These are phyloP conservation scores for Starmerella khaoyaiensis DNA, from an alignment of 805 yeast genomes.

Conservation along the genomic window DNA sequence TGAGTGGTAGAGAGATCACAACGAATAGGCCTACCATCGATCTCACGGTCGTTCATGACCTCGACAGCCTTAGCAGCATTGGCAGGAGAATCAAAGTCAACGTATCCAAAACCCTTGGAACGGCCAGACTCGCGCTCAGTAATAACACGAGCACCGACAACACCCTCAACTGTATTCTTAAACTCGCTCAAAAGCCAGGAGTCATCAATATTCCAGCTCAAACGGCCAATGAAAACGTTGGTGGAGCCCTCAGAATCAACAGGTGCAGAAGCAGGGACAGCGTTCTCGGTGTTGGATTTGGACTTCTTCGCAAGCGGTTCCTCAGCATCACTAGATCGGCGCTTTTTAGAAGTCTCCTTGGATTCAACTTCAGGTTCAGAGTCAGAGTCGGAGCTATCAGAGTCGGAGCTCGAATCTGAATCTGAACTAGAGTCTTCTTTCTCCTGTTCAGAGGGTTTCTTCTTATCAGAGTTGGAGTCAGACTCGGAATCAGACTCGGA, in stretches of 20 bases:
- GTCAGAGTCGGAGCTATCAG: slow-evolving; percentile 8
- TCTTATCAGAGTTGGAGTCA: slow-evolving; percentile 16
- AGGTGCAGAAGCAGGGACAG: slow-evolving; percentile 25
- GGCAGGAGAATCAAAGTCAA: slow-evolving; percentile 69
- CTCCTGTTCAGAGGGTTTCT: too few species aligned
- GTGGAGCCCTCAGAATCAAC: slow-evolving; percentile 48
- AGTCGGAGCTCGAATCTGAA: not conserved
- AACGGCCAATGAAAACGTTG: slow-evolving; percentile 90
- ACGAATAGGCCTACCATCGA: slow-evolving; percentile 94
- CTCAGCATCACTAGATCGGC: slow-evolving; percentile 24
- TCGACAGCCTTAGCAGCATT: slow-evolving; percentile 76
- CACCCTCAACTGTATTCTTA: slow-evolving; percentile 61
- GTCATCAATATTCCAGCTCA: slow-evolving; percentile 94
- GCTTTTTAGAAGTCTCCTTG: slow-evolving; percentile 12
- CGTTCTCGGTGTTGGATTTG: slow-evolving; percentile 20
- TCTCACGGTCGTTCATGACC: slow-evolving; percentile 82
- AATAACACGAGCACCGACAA: slow-evolving; percentile 78
- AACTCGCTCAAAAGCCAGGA: slow-evolving; percentile 85
- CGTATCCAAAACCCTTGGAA: slow-evolving; percentile 90
- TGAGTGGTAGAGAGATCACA: slow-evolving; percentile 84
- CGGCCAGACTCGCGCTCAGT: slow-evolving; percentile 83
- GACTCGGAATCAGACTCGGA: not conserved
- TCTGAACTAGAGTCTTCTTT: not conserved
- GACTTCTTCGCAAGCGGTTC: slow-evolving; percentile 36
- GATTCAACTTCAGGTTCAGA: slow-evolving; percentile 14